phyloP scores from a whole-genome alignment of 768 basidiomycete genomes.

The Symmetrospora coprosmae region DNA sequence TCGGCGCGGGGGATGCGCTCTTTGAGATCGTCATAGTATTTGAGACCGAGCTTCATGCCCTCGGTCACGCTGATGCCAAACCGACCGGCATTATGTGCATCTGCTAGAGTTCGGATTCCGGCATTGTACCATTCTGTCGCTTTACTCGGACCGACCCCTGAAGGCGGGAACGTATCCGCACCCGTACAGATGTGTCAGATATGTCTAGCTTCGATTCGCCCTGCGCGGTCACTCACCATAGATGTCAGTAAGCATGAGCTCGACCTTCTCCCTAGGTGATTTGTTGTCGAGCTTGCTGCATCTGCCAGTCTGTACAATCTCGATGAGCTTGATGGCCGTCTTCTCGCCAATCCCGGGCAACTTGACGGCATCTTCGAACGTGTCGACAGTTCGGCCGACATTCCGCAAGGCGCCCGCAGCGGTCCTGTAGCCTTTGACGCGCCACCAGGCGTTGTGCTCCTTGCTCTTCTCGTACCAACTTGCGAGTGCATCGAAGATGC shows the following conservation, averaged over 20 bases:
- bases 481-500: conserved; percentile 5
- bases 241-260: conserved; percentile 1
- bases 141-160: conserved; percentile 42
- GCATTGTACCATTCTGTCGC: conserved; percentile 60
- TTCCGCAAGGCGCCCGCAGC: conserved; percentile 21
- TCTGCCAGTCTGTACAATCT: conserved; percentile 25
- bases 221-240: background rate
- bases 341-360: conserved; percentile 20
- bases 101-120: conserved; percentile 66
- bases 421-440: conserved; percentile 6
- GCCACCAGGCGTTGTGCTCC: conserved; percentile 3
- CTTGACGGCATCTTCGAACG: conserved; percentile 18
- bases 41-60: conserved; percentile 44
- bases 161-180: background rate
- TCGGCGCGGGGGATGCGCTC: conserved; percentile 70
- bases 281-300: conserved; percentile 5
- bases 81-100: conserved; percentile 49
- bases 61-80: conserved; percentile 48
- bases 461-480: conserved; percentile 13
- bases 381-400: conserved; percentile 12
- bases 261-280: conserved; percentile 2
- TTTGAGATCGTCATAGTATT: conserved; percentile 55
- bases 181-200: background rate
- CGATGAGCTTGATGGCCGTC: conserved; percentile 23
- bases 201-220: background rate